Evolutionary conservation across 352 stramenopile species (phyloP), one percentile per base, ranked within the genome.

Genomic region (Pythium biforme): DNA sequence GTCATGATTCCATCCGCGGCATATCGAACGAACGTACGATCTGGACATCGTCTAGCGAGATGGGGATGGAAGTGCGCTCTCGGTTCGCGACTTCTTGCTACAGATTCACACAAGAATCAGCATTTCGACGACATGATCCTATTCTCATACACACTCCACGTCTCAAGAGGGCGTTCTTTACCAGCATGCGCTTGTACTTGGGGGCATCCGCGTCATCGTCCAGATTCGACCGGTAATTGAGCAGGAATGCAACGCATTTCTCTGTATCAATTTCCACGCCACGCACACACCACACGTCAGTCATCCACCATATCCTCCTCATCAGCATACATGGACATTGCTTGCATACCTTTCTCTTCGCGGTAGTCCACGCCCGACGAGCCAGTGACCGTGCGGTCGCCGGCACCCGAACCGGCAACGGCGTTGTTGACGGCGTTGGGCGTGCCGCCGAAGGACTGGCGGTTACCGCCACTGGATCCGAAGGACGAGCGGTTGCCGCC

Each of bases 81-180:
- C 86, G 75, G 67, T 95, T 92, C 20, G 86, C 83, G n/a, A 95
- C 80, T 57, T 95, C 81, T 93, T 95, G 86, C 86, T 94, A 64
- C 31, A 46, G 39, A 14, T 29, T 22, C 40, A 49, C 7, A 27
- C 11, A 23, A 22, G 11, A 14, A 25, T n/a, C 19, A 25, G n/a
- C 19, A 12, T 20, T n/a, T 7, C 2, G 15, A 43, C 31, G 14
- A 4, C 31, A 15, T 37, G 39, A 47, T n/a, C 25, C n/a, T 6
- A 47, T 27, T 47, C 40, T 12, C 31, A 1, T 37, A 8, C 7
- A 37, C 31, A 25, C 12, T 19, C 17, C 12, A n/a, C 17, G 7
- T 20, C 9, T 52, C 26, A 53, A 26, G 8, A 51, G 8, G 7
- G 14, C 4, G 7, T 26, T 22, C 22, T 71, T 51, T 71, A 95